These are phyloP conservation scores for Mycocalia duriaeana DNA, from an alignment of 1,284 basidiomycete genomes.

Conservation along the genomic window DNA sequence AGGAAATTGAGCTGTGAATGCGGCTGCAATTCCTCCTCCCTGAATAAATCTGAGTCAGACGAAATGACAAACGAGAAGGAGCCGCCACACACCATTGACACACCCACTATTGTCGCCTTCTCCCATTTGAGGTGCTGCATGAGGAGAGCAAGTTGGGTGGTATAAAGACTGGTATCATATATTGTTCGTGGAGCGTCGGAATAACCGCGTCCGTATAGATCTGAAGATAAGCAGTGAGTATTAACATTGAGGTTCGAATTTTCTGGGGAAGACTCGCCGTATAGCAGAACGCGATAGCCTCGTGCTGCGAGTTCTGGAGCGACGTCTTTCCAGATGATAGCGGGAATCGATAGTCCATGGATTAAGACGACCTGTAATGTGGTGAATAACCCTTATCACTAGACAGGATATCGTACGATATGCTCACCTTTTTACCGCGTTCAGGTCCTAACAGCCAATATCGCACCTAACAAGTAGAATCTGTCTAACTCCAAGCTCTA, in stretches of 20 bases:
- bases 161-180: slow-evolving; percentile 61
- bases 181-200: slow-evolving; percentile 67
- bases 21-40: slow-evolving; percentile 69
- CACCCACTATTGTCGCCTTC: slow-evolving; percentile 56
- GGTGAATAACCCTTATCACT: background rate
- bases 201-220: slow-evolving; percentile 77
- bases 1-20: slow-evolving; percentile 69
- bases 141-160: slow-evolving; percentile 72
- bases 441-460: background rate
- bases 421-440: slow-evolving; percentile 40
- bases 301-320: slow-evolving; percentile 54
- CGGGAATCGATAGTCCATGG: slow-evolving; percentile 72
- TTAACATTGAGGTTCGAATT: slow-evolving; percentile 24
- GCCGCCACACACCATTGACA: slow-evolving; percentile 56
- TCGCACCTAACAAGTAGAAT: slow-evolving; percentile 2
- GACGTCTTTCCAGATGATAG: slow-evolving; percentile 70
- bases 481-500: background rate
- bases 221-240: slow-evolving; percentile 27
- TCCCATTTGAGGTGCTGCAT: slow-evolving; percentile 74
- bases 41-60: slow-evolving; percentile 21
- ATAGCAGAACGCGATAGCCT: slow-evolving; percentile 72
- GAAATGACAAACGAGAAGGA: background rate
- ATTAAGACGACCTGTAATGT: slow-evolving; percentile 45
- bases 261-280: slow-evolving; percentile 39
- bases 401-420: background rate